Evolutionary conservation across 768 basidiomycete species (phyloP).

Genomic region (Amanita exitialis): DNA sequence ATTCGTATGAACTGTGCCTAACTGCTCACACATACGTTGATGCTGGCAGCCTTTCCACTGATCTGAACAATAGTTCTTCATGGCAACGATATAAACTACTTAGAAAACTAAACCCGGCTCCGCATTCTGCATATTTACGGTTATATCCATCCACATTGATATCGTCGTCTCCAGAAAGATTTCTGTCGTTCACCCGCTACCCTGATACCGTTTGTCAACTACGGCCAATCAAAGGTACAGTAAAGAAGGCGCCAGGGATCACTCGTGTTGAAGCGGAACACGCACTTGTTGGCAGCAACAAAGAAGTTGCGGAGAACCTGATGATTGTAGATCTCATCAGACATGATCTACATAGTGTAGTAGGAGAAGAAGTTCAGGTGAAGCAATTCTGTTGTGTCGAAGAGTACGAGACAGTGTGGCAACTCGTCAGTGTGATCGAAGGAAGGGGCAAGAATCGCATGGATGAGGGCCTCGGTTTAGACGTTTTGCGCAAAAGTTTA

Average conservation of each 20-base stretch:
- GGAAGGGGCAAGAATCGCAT: slow-evolving; percentile 34
- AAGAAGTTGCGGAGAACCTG: slow-evolving; percentile 93
- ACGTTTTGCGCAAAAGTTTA: slow-evolving; percentile 66
- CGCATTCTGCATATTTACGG: slow-evolving; percentile 76
- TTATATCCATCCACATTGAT: slow-evolving; percentile 69
- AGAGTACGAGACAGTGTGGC: slow-evolving; percentile 92
- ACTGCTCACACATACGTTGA: slow-evolving; percentile 63
- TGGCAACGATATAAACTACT: slow-evolving; percentile 72
- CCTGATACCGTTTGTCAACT: slow-evolving; percentile 64
- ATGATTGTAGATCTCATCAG: slow-evolving; percentile 98
- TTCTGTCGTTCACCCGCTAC: slow-evolving; percentile 69
- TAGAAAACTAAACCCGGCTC: slow-evolving; percentile 75
- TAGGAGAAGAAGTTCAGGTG: slow-evolving; percentile 76
- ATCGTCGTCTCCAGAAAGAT: slow-evolving; percentile 88
- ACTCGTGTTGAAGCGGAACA: slow-evolving; percentile 59
- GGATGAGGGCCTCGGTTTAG: slow-evolving; percentile 53
- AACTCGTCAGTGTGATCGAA: slow-evolving; percentile 89
- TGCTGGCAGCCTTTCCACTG: slow-evolving; percentile 26
- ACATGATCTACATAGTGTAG: slow-evolving; percentile 79
- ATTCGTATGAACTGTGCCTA: slow-evolving; percentile 90
- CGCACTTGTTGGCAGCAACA: slow-evolving; percentile 52
- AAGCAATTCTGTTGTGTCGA: slow-evolving; percentile 83
- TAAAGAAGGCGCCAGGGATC: slow-evolving; percentile 58
- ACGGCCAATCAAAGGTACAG: slow-evolving; percentile 91
- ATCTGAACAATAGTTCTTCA: slow-evolving; percentile 29